Base-by-base conservation (phyloP, 1,139 yeast genomes). In the Insectozyma bohioensis region DNA sequence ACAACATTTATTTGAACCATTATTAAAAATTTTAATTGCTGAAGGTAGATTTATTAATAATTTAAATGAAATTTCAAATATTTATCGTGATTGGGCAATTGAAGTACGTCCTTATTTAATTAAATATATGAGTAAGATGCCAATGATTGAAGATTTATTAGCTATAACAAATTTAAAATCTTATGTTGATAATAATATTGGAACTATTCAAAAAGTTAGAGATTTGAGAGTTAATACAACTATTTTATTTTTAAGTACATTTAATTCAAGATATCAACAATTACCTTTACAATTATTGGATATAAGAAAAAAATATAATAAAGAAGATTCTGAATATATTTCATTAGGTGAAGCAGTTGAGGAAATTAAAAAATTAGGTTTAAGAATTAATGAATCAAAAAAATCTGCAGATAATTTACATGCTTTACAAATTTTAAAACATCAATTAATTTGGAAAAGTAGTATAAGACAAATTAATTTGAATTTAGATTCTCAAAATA, bases 261-360 rank as follows among this genome's bases (percentile, higher is more conserved):
- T 85, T 42, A 79, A 84, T 41, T 84, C 87, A 4, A 72, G 94
- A 11, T 68, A 85, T 36, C 87, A 84, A 35, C 77, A 82, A 30
- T 67, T 85, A 36, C 83, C 87, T 1, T 63, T 86, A 25, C 82
- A 86, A 25, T 62, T 86, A 13, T 55, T 60, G 12, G 85, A 87
- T 23, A 75, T 86, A 18, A 69, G 59, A 53, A 71, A 48, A 65
- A 82, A 15, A 38, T 57, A 43, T 37, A 59, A 58, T 17, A 65
- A 72, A 9, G 70, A 67, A 25, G 78, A 76, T 30, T 70, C 72
- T 2, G 95, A 86, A 46, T 69, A 68, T 46, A 65, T 63, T 14
- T 59, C 76, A 12, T 56, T 86, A 22, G 60, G 66, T 2, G 65
- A 72, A 33, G 85, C 92, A 0, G 65, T 80, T 6, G 69, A 65